Conservation (phyloP, 805 yeast species). For the Tetrapisispora arboricola region DNA sequence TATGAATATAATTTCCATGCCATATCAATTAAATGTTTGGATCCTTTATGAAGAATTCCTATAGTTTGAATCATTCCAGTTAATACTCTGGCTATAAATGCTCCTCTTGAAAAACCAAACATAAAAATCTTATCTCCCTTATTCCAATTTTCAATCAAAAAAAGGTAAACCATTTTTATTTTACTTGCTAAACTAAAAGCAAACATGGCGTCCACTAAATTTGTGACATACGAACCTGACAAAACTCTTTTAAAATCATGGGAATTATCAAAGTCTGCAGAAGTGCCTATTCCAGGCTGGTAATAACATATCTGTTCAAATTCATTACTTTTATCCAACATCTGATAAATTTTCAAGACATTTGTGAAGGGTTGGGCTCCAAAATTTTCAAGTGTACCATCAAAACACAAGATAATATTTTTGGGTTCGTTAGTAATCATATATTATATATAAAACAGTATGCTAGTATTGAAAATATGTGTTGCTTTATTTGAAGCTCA, state of each 20-base stretch:
- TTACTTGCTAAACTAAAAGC: conserved; percentile 49
- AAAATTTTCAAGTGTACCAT: conserved; percentile 53
- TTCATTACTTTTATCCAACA: conserved; percentile 38
- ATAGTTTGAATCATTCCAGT: conserved; percentile 57
- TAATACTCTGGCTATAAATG: conserved; percentile 52
- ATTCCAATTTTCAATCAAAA: conserved; percentile 39
- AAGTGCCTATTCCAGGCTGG: conserved; percentile 59
- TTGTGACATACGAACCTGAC: conserved; percentile 12
- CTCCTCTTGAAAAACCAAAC: conserved; percentile 58
- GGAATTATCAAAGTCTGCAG: conserved; percentile 33
- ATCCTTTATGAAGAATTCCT: conserved; percentile 47
- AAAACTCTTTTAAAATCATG: conserved; percentile 14
- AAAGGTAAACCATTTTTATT: conserved; percentile 47
- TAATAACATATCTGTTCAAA: conserved; percentile 45
- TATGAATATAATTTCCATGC: conserved; percentile 55
- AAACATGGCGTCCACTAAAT: conserved; percentile 35
- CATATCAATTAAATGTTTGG: conserved; percentile 44
- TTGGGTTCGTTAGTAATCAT: conserved; percentile 13
- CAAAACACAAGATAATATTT: conserved; percentile 48
- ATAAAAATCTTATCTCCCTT: conserved; percentile 43
- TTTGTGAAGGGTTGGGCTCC: conserved; percentile 47
- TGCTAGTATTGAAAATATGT: too few relatives aligned
- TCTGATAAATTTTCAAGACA: conserved; percentile 41
- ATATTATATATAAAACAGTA: background rate
- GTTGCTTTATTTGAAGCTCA: too few relatives aligned